Evolutionary conservation across 73 alveolate species (phyloP), one percentile per base, ranked within the genome.

Genomic region (Paramecium pentaurelia): DNA sequence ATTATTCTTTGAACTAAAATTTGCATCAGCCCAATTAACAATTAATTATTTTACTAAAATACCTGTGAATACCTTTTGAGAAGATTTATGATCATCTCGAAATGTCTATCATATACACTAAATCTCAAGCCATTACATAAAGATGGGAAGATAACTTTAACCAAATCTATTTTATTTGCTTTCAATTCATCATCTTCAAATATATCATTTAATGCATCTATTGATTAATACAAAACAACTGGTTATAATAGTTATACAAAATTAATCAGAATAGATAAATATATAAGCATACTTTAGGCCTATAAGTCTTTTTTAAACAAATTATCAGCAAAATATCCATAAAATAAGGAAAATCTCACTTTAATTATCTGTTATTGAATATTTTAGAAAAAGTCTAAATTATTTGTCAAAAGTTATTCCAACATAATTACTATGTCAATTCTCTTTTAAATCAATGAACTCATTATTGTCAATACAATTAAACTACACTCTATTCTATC

Each of bases 401-500:
- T 77, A 5, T 89, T 92, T 12, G 9, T 71, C 34, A 89, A 60
- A 22, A 89, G 75, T 18, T 45, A 30, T 25, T 89, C 94, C 83
- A 89, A 71, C 36, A 32, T 28, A 22, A 37, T 32, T 0, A 89
- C 86, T 6, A 89, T 89, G 14, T 89, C 94, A 71, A 30, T 32
- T 89, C 94, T 89, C 20, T 89, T 89, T 28, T 77, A 83, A 44
- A 83, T 71, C 22, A 89, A 60, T 49, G 71, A 89, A 45, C 94
- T 89, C 92, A 89, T 71, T 8, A 89, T 83, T 45, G 94, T 71
- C 12, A 89, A 47, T 47, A 60, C 54, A 45, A 71, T 73, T 11
- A 89, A 47, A 71, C 94, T 60, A 7, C 88, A 30, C 73, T 89
- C 94, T 28, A 89, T 71, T 89, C 94, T 89, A 18, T 80, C 91